phyloP scores from a whole-genome alignment of 1,284 basidiomycete species.

The Apiotrichum siamense region DNA sequence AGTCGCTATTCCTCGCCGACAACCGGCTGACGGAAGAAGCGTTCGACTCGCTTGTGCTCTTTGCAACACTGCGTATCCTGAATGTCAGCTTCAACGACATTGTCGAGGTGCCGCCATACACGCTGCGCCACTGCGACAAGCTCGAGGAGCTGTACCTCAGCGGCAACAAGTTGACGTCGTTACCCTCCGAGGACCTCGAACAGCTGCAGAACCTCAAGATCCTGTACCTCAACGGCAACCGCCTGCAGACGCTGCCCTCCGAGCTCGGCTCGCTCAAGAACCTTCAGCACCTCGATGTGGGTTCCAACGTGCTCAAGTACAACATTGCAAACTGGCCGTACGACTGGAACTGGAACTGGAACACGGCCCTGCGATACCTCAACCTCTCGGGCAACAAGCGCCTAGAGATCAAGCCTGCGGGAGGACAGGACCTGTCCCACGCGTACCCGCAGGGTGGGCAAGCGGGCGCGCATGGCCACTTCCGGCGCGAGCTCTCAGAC shows the following conservation, averaged over 20 bases:
- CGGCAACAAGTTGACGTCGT: conserved; percentile 82
- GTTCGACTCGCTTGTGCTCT: conserved; percentile 65
- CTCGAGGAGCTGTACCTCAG: conserved; percentile 87
- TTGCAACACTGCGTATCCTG: conserved; percentile 71
- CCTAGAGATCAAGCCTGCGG: conserved; percentile 73
- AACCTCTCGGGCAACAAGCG: conserved; percentile 83
- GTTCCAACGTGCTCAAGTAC: conserved; percentile 91
- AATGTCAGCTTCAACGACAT: conserved; percentile 97
- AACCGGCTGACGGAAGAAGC: conserved; percentile 80
- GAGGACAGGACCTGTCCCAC: conserved; percentile 46
- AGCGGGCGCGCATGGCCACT: conserved; percentile 5
- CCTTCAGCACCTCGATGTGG: conserved; percentile 81
- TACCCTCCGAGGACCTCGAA: conserved; percentile 83
- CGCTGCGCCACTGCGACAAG: conserved; percentile 62
- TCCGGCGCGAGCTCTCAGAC: conserved; percentile 60
- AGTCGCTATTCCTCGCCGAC: conserved; percentile 76
- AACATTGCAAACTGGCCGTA: conserved; percentile 99
- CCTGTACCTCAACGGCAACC: conserved; percentile 90
- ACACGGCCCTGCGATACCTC: conserved; percentile 82
- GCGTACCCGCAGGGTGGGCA: background rate
- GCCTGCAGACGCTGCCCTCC: conserved; percentile 82
- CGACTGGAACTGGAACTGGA: conserved; percentile 99
- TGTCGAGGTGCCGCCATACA: conserved; percentile 74
- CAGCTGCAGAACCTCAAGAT: conserved; percentile 61
- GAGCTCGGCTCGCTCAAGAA: conserved; percentile 79